Conservation (phyloP, 371 early-diverging fungal species). For the Dentiscutata heterogama region DNA sequence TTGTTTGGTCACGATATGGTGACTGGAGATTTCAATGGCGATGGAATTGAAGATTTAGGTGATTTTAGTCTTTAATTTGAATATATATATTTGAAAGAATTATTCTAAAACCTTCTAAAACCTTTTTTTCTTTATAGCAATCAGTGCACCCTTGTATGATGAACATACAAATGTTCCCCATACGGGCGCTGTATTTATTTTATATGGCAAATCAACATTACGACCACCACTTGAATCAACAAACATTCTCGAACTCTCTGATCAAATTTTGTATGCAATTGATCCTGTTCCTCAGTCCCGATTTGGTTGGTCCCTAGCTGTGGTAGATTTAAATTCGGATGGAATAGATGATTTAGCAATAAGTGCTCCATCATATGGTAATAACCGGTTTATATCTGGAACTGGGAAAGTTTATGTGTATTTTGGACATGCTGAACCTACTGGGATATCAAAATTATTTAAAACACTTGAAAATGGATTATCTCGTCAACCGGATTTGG, state of each 20-base stretch:
- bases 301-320: slow-evolving; percentile 82
- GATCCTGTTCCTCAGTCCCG: slow-evolving; percentile 56
- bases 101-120: neutral
- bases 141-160: slow-evolving; percentile 4
- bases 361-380: slow-evolving; percentile 71
- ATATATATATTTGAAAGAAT: neutral
- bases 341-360: slow-evolving; percentile 90
- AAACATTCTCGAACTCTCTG: neutral
- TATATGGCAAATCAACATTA: slow-evolving; percentile 14
- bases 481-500: neutral
- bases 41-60: slow-evolving; percentile 74
- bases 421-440: slow-evolving; percentile 64
- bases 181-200: slow-evolving; percentile 8
- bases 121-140: neutral
- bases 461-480: neutral
- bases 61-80: slow-evolving; percentile 44
- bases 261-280: neutral
- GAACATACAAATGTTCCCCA: neutral
- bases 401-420: slow-evolving; percentile 68
- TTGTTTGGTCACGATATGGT: slow-evolving; percentile 73
- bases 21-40: slow-evolving; percentile 77
- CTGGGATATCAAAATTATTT: neutral
- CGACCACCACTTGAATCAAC: neutral
- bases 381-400: neutral
- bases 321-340: slow-evolving; percentile 85